These are phyloP conservation scores for Akanthomyces dipterigenus DNA, from an alignment of 2,329 filamentous ascomycete species.

Conservation along the genomic window DNA sequence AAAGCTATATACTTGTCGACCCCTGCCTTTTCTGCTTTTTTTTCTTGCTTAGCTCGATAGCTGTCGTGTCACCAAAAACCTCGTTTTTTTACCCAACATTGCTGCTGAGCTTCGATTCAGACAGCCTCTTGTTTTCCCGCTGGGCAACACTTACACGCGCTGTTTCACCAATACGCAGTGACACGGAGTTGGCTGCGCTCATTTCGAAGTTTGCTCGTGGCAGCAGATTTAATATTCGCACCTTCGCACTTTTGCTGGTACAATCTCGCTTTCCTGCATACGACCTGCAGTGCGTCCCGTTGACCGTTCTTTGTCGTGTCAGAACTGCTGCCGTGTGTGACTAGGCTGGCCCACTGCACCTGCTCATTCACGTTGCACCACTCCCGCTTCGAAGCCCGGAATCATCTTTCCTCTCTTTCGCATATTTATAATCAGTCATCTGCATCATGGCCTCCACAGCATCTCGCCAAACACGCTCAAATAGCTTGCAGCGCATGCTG, in stretches of 20 bases:
- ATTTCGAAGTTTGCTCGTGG: background rate
- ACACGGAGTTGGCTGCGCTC: background rate
- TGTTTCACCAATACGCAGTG: background rate
- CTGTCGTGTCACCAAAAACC: constrained; percentile 1
- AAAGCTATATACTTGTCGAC: constrained; percentile 6
- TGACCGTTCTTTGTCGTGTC: constrained; percentile 11
- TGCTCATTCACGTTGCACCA: constrained; percentile 7
- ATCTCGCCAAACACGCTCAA: constrained; percentile 25
- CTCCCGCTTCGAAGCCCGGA: background rate
- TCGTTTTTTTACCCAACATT: background rate
- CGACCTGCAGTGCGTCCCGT: constrained; percentile 9
- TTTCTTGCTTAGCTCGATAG: background rate
- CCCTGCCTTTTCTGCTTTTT: background rate
- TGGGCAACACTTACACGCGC: constrained; percentile 1
- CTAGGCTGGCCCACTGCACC: background rate
- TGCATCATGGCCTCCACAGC: constrained; percentile 5
- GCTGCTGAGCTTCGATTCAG: background rate
- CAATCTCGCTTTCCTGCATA: constrained; percentile 10
- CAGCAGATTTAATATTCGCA: background rate
- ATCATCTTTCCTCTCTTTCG: background rate
- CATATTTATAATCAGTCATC: background rate
- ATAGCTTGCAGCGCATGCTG: constrained; percentile 52
- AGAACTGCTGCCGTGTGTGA: background rate
- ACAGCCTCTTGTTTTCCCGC: background rate
- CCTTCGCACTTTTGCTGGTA: background rate